Conservation (phyloP, 306 rosid genomes). For the Dicorynia guianensis region DNA sequence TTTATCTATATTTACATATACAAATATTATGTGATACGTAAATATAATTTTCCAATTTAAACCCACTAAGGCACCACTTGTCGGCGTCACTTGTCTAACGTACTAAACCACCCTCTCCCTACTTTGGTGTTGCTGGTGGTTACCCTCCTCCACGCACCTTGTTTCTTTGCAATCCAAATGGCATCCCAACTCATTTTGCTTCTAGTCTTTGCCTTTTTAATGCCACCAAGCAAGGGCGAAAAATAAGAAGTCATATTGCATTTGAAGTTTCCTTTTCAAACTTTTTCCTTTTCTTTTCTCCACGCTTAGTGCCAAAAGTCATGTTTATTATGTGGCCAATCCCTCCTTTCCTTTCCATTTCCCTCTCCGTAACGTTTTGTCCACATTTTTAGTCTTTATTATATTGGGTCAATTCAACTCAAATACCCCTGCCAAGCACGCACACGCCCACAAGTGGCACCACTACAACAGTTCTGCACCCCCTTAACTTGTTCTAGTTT, state of each 20-base stretch:
- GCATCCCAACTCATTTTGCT: not conserved
- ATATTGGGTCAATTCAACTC: slow-evolving; percentile 28
- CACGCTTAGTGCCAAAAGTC: not conserved
- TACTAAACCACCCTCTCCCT: no score
- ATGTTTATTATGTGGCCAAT: slow-evolving; percentile 38
- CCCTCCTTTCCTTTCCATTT: slow-evolving; percentile 7
- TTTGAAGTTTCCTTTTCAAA: not conserved
- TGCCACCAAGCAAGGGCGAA: not conserved
- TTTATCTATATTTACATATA: no score
- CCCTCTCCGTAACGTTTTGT: slow-evolving; percentile 39
- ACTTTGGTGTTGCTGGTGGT: not conserved
- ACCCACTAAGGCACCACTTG: not conserved
- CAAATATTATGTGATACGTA: no score
- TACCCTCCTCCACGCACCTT: not conserved
- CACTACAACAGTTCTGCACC: not conserved
- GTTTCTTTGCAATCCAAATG: slow-evolving; percentile 25
- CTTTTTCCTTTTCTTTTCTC: not conserved
- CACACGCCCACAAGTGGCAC: slow-evolving; percentile 1
- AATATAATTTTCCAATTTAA: no score
- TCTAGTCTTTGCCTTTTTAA: not conserved
- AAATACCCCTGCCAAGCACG: not conserved
- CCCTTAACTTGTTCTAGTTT: slow-evolving; percentile 28
- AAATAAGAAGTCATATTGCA: not conserved
- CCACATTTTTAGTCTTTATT: no score
- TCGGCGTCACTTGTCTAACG: not conserved